Evolutionary conservation across 2,329 filamentous ascomycete species (phyloP), one percentile per base, ranked within the genome.

Genomic region (Xylaria hypoxylon): DNA sequence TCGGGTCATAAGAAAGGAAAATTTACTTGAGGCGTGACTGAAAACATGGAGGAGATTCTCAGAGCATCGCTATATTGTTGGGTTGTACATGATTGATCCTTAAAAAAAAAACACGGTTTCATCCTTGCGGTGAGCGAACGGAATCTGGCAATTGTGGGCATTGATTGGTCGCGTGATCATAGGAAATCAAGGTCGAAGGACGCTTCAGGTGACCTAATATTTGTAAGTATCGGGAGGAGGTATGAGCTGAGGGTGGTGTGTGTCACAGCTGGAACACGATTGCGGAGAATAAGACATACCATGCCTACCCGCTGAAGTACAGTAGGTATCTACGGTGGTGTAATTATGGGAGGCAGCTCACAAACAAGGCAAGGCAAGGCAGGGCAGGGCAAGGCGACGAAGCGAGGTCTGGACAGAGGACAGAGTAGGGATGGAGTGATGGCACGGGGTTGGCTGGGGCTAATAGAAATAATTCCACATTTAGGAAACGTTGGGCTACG

Each of bases 221-320:
- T 33, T 8, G 35, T 19, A 24, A 28, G 22, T 24, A 26, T 15
- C 2, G 31, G 44, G 15, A 31, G 22, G 22, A 52, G 33, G 22
- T 38, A 57, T 63, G 59, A 63, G 56, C 66, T 65, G 65, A 68
- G 42, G 48, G 52, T 57, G 55, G 64, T 56, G 59, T 62, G 58
- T 52, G 44, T 33, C 40, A 53, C 47, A 35, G 22, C 42, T 59
- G 19, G 47, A 48, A 57, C 22, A 19, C n/a, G 26, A 38, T 35
- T 38, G 40, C 42, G 62, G 50, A 60, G 42, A 64, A 56, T 19
- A 19, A 64, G 28, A n/a, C n/a, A n/a, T n/a, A n/a, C n/a, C n/a
- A n/a, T n/a, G n/a, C n/a, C n/a, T n/a, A 58, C 33, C 47, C 28
- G 28, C 28, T 8, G 28, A 31, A 8, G 28, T 31, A 38, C 13